Base-by-base conservation (phyloP, 257 asterid species). In the Penstemon barbatus region DNA sequence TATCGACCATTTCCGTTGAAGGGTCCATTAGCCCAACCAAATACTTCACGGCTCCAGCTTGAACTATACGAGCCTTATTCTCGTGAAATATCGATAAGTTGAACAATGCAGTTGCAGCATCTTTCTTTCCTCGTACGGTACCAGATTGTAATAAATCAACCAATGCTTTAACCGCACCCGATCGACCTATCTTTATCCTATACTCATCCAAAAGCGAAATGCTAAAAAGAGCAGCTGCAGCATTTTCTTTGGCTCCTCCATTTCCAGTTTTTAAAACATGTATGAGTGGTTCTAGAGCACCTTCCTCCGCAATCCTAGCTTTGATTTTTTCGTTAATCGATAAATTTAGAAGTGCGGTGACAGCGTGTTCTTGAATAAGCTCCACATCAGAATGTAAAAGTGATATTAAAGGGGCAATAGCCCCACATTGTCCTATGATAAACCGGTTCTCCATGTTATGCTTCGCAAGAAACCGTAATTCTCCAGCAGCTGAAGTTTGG, bases 221-320 rank as follows among this genome's bases (percentile, higher is more conserved):
- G 80, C 99, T 94, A 75, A 89, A 94, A 54, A 94, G 79, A 57
- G 98, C 76, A 6, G 99, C 99, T 13, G 99, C 99, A 8, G 99
- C 97, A 37, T 94, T 94, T 78, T 89, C 99, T 68, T 85, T 89
- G 40, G 97, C 92, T 15, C 80, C 88, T 0, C 80, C 51, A 57
- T 83, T 94, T 79, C 99, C 99, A 2, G 87, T 84, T 79, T 67
- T 83, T 63, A 94, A 51, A 39, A 87, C 97, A 37, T 91, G 87
- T 74, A 94, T 91, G 57, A 94, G 84, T 5, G 98, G 93, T 61
- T 91, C 99, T 13, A 87, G 71, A 38, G 97, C 90, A 13, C 95
- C 90, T 75, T 71, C 83, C 74, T 83, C 88, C 4, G 93, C 98
- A 49, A 94, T 94, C 69, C 76, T 65, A 9, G 85, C 77, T 82